Base-by-base conservation (phyloP, 768 basidiomycete genomes). In the Serpula lacrymans region DNA sequence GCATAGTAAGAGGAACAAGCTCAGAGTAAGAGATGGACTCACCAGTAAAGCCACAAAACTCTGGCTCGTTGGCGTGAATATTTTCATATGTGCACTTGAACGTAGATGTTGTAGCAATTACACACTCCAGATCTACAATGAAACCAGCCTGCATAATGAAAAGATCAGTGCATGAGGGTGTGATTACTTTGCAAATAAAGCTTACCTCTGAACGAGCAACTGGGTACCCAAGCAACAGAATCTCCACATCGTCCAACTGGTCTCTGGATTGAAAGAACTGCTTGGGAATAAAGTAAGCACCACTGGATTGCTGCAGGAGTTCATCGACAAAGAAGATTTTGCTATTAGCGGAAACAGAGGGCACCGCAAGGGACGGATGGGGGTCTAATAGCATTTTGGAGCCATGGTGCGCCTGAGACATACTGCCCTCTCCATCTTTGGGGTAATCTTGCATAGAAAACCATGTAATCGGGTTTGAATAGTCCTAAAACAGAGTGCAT, bases 381-480 rank as follows among this genome's bases (percentile, higher is more conserved):
- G 47, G 38, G 18, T 62, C 54, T 6, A 38, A 28, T 2, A 58
- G 45, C 55, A 53, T 53, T 29, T 59, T 58, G 6, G 38, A 30
- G 4, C 43, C 50, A 17, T 58, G 48, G 42, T 48, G 54, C 3
- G 49, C 43, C 34, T 58, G 46, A 4, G 39, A 40, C 17, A 55
- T 41, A 11, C 18, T 23, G 12, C 34, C 37, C 4, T 33, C 29
- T 13, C 38, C 33, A 30, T 53, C 50, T 28, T 49, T 41, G 8
- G 59, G 51, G 32, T 59, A 57, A 33, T 42, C 36, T 14, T 41
- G 41, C 34, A 59, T 49, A 7, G 37, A 9, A 7, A 18, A 28
- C 1, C 45, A 50, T 1, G 35, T 46, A 4, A 45, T 16, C 1
- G 48, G 49, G 42, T 56, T 48, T 9, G 56, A 28, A 21, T 52